phyloP scores from a whole-genome alignment of 2,329 filamentous ascomycete species.

The Fusarium sp. region DNA sequence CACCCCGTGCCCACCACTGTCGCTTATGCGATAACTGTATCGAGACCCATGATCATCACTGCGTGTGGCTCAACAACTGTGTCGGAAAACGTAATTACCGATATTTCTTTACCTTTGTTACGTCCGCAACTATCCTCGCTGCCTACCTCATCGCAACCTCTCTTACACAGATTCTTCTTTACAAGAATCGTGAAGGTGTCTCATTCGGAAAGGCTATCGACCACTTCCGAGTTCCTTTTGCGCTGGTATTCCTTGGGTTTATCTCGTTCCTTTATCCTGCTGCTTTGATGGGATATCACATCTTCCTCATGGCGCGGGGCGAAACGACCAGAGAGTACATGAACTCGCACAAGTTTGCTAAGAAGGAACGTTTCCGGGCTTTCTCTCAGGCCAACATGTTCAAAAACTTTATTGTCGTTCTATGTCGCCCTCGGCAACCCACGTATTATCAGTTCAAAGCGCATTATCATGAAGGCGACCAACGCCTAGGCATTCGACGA shows the following conservation, averaged over 20 bases:
- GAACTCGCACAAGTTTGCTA: constrained; percentile 93
- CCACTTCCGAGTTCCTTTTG: constrained; percentile 82
- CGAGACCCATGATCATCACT: constrained; percentile 97
- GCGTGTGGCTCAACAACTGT: constrained; percentile 99
- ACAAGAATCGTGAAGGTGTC: constrained; percentile 69
- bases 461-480: constrained; percentile 80
- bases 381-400: constrained; percentile 81
- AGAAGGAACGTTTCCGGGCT: constrained; percentile 88
- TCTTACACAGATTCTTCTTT: constrained; percentile 82
- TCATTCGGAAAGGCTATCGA: constrained; percentile 75
- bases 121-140: constrained; percentile 77
- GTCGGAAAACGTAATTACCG: constrained; percentile 97
- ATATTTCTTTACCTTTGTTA: constrained; percentile 94
- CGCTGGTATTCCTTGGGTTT: constrained; percentile 85
- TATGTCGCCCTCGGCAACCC: constrained; percentile 84
- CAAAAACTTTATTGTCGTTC: constrained; percentile 82
- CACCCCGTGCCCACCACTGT: constrained; percentile 94
- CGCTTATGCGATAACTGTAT: constrained; percentile 97
- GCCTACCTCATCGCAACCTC: constrained; percentile 80
- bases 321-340: constrained; percentile 97
- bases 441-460: constrained; percentile 90
- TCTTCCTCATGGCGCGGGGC: constrained; percentile 89
- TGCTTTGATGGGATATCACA: constrained; percentile 85
- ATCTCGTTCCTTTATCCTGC: constrained; percentile 82
- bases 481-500: constrained; percentile 72